Percentiles rank a stretch among this genome's conserved stretches.
Conservation (phyloP, 1,284 basidiomycete species). For the Boletus nobilissimus region DNA sequence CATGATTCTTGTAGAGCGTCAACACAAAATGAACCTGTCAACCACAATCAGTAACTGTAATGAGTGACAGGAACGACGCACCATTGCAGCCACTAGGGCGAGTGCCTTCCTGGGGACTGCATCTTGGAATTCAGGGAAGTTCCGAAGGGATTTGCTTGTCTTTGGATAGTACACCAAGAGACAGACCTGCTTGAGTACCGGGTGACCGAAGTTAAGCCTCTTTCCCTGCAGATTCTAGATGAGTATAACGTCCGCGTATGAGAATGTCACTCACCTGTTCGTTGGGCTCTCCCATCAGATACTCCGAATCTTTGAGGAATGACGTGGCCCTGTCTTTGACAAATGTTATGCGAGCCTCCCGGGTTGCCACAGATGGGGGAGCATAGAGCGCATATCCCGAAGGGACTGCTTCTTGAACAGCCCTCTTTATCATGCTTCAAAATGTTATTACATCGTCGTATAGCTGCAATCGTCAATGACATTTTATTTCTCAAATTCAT, state of each 20-base stretch:
- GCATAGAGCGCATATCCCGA: neutral
- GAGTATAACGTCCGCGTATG: neutral
- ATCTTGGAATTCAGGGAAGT: too few relatives aligned
- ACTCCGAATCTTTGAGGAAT: neutral
- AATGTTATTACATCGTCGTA: constrained; percentile 6
- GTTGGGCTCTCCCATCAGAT: neutral
- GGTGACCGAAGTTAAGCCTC: neutral
- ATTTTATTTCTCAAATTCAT: neutral
- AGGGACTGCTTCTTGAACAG: neutral
- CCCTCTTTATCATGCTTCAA: constrained; percentile 8
- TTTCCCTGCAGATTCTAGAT: neutral
- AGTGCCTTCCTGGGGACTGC: too few relatives aligned
- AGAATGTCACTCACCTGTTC: neutral
- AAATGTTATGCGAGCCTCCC: neutral
- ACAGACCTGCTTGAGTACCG: neutral
- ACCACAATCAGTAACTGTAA: too few relatives aligned
- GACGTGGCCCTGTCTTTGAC: neutral
- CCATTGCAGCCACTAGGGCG: too few relatives aligned
- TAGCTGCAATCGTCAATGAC: neutral
- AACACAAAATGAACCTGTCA: too few relatives aligned
- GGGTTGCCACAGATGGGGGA: neutral
- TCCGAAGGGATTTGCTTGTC: too few relatives aligned
- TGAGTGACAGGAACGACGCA: too few relatives aligned
- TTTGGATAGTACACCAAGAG: too few relatives aligned
- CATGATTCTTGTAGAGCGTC: too few relatives aligned